Base-by-base conservation (phyloP, 192 early-diverging fungal species). In the Physocladia obscura region DNA sequence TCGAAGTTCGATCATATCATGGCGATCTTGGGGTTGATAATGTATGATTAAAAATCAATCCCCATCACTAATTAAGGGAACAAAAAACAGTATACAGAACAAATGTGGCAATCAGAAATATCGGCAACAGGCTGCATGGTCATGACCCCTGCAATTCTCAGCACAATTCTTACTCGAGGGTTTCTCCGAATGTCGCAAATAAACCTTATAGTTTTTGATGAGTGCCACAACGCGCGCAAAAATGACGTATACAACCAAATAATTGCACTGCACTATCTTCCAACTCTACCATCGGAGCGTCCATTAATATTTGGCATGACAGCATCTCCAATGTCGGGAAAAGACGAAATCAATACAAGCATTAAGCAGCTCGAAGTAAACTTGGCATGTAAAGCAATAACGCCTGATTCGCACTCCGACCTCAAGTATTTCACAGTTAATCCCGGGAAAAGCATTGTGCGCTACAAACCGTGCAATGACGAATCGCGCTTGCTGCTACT, bases 301-400 rank as follows among this genome's bases (percentile, higher is more conserved):
- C 96, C 96, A 11, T 89, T 87, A 44, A 83, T 98, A 0, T 92
- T 98, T 80, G 92, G 94, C 1, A 92, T 96, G 89, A 95, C 94
- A 0, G 94, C 94, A 3, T 97, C 95, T n/a, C 94, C 94, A 11
- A 81, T 90, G 15, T 69, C 78, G 29, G 69, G 59, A 0, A 39
- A 77, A 57, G 57, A 77, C 32, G 48, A 59, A 13, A 73, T 76
- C 29, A 15, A 44, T 4, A 35, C 65, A 5, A 40, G 76, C 31
- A 76, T 82, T 27, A 56, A 69, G 60, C 73, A 49, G 44, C 11
- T 47, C n/a, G 79, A 83, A 73, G 69, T 57, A 31, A 83, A 65
- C 49, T 69, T 83, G 15, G 31, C 59, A 29, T 63, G 69, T 30
- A 74, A 71, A 48, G 82, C 82, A 0, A 26, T 76, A 8, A 74